These are phyloP conservation scores for Candida tibetensis DNA, from an alignment of 805 yeast genomes.

Conservation along the genomic window DNA sequence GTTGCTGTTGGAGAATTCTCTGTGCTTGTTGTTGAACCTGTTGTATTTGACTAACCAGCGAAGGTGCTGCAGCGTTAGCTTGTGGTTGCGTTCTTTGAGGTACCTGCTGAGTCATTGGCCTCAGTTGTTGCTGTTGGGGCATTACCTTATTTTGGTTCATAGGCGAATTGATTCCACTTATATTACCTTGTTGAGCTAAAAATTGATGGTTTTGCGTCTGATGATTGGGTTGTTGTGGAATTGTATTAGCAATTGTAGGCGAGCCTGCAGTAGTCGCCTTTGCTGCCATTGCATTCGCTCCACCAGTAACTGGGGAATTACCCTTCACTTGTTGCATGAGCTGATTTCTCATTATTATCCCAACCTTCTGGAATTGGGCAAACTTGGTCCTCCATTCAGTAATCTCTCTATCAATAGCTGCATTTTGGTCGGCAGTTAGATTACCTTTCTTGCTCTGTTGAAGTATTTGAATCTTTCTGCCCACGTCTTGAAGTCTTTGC, in stretches of 20 bases:
- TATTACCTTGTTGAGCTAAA: slow-evolving; percentile 1
- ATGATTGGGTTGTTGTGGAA: not conserved
- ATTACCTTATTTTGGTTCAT: not conserved
- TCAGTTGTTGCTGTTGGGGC: not conserved
- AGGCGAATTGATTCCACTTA: not conserved
- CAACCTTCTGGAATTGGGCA: slow-evolving; percentile 50
- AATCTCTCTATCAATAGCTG: slow-evolving; percentile 48
- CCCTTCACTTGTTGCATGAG: slow-evolving; percentile 27
- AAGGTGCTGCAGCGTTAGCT: not conserved
- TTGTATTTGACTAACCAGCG: slow-evolving; percentile 10
- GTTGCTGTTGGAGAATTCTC: slow-evolving; percentile 13
- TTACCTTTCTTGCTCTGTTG: slow-evolving; percentile 46
- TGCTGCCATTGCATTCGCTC: not conserved
- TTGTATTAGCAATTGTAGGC: not conserved
- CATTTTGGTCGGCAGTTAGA: slow-evolving; percentile 44
- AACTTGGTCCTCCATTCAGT: slow-evolving; percentile 45
- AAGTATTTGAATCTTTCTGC: slow-evolving; percentile 48
- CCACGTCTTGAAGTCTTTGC: slow-evolving; percentile 47
- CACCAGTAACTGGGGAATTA: not conserved
- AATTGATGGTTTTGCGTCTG: not conserved
- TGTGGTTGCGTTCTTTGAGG: not conserved
- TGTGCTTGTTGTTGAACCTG: slow-evolving; percentile 15
- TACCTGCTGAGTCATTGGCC: not conserved
- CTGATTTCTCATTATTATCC: slow-evolving; percentile 45
- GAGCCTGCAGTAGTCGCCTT: not conserved